Percentiles rank a stretch among this genome's conserved stretches.
Evolutionary conservation across 2,329 filamentous ascomycete genomes (phyloP).

Genomic region (Arthrobotrys iridis): DNA sequence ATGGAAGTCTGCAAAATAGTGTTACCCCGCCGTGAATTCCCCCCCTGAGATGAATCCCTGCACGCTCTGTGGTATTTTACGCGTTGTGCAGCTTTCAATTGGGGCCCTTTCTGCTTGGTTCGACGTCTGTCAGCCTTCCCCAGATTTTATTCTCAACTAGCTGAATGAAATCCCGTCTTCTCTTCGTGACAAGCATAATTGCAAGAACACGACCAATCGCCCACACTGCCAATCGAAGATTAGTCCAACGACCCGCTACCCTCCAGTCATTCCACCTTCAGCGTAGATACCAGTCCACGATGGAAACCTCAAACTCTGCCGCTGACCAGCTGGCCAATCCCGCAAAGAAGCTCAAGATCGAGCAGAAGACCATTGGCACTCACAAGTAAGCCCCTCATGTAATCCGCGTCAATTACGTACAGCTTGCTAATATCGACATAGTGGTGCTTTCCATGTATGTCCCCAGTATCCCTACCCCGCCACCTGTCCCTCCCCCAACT

Average conservation of each 20-base stretch:
- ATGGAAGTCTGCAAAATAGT: neutral
- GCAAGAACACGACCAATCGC: neutral
- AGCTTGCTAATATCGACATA: conserved; percentile 32
- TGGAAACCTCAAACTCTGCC: conserved; percentile 36
- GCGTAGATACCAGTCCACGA: neutral
- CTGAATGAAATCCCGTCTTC: conserved; percentile 9
- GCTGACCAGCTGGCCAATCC: conserved; percentile 40
- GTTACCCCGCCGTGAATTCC: neutral
- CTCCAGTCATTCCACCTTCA: neutral
- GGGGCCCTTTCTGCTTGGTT: neutral
- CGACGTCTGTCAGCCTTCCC: conserved; percentile 9
- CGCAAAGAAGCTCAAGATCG: conserved; percentile 82
- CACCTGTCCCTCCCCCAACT: conserved; percentile 1
- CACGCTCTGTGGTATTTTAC: conserved; percentile 13
- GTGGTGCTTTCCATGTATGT: conserved; percentile 78
- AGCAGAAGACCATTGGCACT: conserved; percentile 80
- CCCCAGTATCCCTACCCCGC: neutral
- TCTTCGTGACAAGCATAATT: neutral
- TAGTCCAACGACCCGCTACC: neutral
- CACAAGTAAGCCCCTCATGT: conserved; percentile 72
- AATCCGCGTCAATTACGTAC: conserved; percentile 4
- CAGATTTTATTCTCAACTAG: neutral
- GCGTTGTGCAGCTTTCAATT: conserved; percentile 37
- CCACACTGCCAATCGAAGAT: neutral
- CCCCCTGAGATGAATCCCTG: too few relatives aligned